Conservation (phyloP, 805 yeast genomes). For the Wickerhamiella azyma region DNA sequence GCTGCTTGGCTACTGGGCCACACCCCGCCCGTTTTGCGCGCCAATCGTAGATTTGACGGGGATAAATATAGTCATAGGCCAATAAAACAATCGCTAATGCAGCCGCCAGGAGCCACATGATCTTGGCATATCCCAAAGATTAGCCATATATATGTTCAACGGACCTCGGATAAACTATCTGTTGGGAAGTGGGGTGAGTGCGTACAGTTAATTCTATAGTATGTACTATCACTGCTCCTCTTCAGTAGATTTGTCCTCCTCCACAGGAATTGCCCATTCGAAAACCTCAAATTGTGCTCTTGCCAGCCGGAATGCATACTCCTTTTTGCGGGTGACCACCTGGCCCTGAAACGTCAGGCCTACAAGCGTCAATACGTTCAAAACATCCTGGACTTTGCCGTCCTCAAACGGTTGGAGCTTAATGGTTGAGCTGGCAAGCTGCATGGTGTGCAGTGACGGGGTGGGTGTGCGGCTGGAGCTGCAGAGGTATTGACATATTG, state of each 20-base stretch:
- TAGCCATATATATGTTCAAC: too few relatives aligned
- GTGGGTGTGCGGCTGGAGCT: constrained; percentile 45
- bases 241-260: constrained; percentile 41
- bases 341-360: constrained; percentile 60
- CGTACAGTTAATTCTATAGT: too few relatives aligned
- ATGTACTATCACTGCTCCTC: background rate
- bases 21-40: background rate
- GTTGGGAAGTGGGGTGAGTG: too few relatives aligned
- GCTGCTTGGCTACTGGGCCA: background rate
- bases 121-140: too few relatives aligned
- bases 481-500: constrained; percentile 45
- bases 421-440: constrained; percentile 50
- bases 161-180: too few relatives aligned
- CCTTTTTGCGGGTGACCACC: constrained; percentile 62
- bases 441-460: constrained; percentile 42
- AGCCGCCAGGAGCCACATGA: background rate
- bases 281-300: constrained; percentile 73
- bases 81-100: background rate
- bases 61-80: constrained; percentile 6
- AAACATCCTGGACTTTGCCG: constrained; percentile 55
- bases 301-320: constrained; percentile 77
- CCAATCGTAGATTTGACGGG: constrained; percentile 5
- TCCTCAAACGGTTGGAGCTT: constrained; percentile 74
- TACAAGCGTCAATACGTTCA: constrained; percentile 64
- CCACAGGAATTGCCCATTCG: constrained; percentile 96